These are phyloP conservation scores for Chalciporus chontae DNA, from an alignment of 768 basidiomycete species.

Conservation along the genomic window DNA sequence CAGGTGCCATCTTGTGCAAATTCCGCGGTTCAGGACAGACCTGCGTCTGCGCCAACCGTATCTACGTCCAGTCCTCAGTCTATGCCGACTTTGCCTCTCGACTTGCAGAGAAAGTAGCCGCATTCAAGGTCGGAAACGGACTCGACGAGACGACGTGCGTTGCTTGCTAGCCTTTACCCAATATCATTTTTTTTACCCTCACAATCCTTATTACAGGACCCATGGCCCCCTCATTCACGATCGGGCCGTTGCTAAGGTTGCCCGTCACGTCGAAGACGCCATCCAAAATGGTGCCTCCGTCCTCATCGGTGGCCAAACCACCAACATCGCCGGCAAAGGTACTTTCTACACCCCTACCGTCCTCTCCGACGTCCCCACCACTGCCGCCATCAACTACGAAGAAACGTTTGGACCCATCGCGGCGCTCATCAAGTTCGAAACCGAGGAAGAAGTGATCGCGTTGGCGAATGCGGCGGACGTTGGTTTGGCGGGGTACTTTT, in stretches of 20 bases:
- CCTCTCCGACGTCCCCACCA: conserved; percentile 73
- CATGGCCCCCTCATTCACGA: conserved; percentile 94
- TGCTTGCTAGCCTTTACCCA: neutral
- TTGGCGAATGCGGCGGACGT: conserved; percentile 81
- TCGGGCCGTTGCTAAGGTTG: conserved; percentile 82
- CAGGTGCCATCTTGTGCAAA: conserved; percentile 73
- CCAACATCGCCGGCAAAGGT: conserved; percentile 51
- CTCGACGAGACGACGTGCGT: conserved; percentile 72
- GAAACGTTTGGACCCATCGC: conserved; percentile 97
- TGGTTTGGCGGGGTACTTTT: conserved; percentile 95
- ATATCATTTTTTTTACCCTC: neutral
- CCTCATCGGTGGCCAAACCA: conserved; percentile 80
- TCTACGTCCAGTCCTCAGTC: conserved; percentile 87
- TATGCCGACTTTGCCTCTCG: conserved; percentile 91
- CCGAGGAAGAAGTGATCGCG: conserved; percentile 87
- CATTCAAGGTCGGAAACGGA: conserved; percentile 87
- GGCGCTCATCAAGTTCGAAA: conserved; percentile 83
- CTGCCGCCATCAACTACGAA: conserved; percentile 66
- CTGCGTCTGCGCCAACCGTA: conserved; percentile 84
- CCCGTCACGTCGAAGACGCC: conserved; percentile 85
- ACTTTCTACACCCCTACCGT: conserved; percentile 88
- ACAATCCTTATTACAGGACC: conserved; percentile 48
- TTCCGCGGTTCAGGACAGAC: conserved; percentile 83
- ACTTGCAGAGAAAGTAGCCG: conserved; percentile 77
- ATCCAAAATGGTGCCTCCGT: conserved; percentile 81